These are phyloP conservation scores for Fusarium chuoi DNA, from an alignment of 2,329 filamentous ascomycete genomes.

Conservation along the genomic window DNA sequence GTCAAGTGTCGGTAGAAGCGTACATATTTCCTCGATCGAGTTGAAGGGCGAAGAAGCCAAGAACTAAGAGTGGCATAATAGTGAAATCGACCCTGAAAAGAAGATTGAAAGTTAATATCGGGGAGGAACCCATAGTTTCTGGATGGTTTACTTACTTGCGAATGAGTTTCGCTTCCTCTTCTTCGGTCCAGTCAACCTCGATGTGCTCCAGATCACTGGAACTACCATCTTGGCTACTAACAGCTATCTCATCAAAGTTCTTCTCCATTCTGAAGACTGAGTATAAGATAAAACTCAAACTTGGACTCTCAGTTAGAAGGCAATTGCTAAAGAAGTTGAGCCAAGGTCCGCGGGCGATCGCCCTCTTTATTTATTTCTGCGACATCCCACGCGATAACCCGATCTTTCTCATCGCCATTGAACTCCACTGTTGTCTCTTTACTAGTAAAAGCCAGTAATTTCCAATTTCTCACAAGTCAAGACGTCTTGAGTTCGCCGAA, in stretches of 20 bases:
- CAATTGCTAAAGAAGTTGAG: not conserved
- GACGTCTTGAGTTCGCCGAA: not conserved
- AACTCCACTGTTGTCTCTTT: not conserved
- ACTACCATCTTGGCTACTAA: conserved; percentile 10
- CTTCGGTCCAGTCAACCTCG: conserved; percentile 41
- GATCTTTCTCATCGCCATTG: not conserved
- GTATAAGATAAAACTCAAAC: not conserved
- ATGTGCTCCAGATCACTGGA: conserved; percentile 26
- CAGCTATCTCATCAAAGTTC: conserved; percentile 14
- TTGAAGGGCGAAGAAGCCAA: conserved; percentile 60
- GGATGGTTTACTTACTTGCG: conserved; percentile 39
- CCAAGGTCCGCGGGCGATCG: not conserved
- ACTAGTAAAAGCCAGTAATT: not conserved
- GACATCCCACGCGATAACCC: not conserved
- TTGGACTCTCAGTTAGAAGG: not conserved
- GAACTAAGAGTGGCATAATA: conserved; percentile 58
- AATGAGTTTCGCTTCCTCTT: conserved; percentile 44
- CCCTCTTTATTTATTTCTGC: conserved; percentile 1
- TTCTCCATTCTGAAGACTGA: conserved; percentile 24
- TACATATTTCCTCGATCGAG: conserved; percentile 52
- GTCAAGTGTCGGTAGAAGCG: not conserved
- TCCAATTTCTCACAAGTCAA: not conserved
- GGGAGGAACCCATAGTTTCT: not conserved
- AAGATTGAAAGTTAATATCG: no score
- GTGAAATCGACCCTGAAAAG: conserved; percentile 54